These are phyloP conservation scores for Rhodotorula sp. DNA, from an alignment of 1,284 basidiomycete species.

Conservation along the genomic window DNA sequence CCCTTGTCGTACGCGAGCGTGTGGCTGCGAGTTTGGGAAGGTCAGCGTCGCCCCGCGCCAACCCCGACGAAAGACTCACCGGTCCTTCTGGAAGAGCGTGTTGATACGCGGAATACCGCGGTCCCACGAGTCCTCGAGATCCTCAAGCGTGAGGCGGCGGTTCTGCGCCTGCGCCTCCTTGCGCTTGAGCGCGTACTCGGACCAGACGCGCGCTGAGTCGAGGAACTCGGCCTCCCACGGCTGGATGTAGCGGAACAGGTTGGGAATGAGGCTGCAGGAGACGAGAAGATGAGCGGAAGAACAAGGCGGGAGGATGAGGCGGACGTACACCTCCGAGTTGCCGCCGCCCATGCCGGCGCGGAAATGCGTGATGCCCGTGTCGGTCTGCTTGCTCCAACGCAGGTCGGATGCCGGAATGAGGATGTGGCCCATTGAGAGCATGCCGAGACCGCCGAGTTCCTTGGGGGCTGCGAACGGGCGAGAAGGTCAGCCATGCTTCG, in stretches of 20 bases:
- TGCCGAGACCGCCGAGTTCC: conserved; percentile 95
- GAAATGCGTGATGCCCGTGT: conserved; percentile 65
- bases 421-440: conserved; percentile 99
- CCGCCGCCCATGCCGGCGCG: conserved; percentile 51
- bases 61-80: not conserved
- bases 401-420: conserved; percentile 96
- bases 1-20: conserved; percentile 87
- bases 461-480: conserved; percentile 44
- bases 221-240: conserved; percentile 99
- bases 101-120: conserved; percentile 98
- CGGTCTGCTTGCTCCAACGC: conserved; percentile 97
- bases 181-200: conserved; percentile 98
- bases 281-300: not conserved
- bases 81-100: conserved; percentile 95
- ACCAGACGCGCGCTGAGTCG: conserved; percentile 98
- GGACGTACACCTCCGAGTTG: conserved; percentile 28
- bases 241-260: conserved; percentile 95
- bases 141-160: conserved; percentile 61
- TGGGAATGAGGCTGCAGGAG: conserved; percentile 77
- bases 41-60: not conserved
- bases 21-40: conserved; percentile 25
- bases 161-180: conserved; percentile 99
- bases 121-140: conserved; percentile 58
- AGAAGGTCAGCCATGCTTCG: no score
- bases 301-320: not conserved